Conservation (phyloP, 768 basidiomycete genomes). For the Lactarius tabidus region DNA sequence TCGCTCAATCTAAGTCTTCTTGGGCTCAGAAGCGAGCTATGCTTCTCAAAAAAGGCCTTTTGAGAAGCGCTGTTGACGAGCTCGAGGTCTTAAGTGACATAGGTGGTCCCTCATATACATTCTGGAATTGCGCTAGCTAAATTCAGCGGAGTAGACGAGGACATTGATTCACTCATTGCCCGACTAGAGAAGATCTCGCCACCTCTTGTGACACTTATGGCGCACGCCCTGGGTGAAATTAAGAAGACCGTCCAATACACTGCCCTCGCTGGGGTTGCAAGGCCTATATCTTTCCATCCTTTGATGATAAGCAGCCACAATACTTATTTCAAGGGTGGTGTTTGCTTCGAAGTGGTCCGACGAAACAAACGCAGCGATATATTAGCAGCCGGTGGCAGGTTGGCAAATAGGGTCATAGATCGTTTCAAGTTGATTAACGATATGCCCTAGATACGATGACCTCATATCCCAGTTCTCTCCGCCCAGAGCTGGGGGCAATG, state of each 20-base stretch:
- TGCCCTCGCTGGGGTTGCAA: constrained; percentile 54
- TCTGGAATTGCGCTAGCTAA: background rate
- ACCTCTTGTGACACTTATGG: constrained; percentile 44
- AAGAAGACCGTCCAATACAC: constrained; percentile 59
- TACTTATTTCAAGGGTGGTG: constrained; percentile 64
- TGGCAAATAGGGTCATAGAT: constrained; percentile 24
- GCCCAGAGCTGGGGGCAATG: constrained; percentile 48
- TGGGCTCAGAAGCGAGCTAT: constrained; percentile 64
- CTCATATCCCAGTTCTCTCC: constrained; percentile 59
- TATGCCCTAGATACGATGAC: constrained; percentile 59
- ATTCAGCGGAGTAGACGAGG: constrained; percentile 44
- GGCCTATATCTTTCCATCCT: constrained; percentile 65
- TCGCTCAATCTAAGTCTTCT: constrained; percentile 62
- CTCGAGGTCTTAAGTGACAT: constrained; percentile 64
- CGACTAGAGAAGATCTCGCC: constrained; percentile 61
- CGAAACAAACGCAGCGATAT: constrained; percentile 63
- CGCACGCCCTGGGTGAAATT: constrained; percentile 55
- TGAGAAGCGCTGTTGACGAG: constrained; percentile 66
- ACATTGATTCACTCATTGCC: constrained; percentile 52
- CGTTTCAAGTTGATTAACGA: background rate
- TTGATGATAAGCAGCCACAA: constrained; percentile 68
- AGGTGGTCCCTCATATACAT: constrained; percentile 36
- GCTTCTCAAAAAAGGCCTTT: constrained; percentile 64
- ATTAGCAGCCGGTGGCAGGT: constrained; percentile 82
- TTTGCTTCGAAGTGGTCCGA: constrained; percentile 70